phyloP scores from a whole-genome alignment of 305 asterid genomes.

The Fraxinus baroniana region DNA sequence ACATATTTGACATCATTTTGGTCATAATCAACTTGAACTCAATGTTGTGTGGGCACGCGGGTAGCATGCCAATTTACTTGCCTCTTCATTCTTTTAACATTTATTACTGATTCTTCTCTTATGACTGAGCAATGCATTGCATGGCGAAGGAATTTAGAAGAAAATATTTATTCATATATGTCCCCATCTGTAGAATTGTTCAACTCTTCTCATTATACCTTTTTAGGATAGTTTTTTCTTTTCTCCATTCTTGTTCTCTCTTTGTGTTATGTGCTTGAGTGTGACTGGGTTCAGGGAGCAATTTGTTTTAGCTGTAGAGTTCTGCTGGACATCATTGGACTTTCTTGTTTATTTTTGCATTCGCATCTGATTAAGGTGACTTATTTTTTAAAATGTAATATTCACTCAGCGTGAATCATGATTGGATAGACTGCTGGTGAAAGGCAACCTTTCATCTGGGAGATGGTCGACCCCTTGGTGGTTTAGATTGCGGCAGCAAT shows the following conservation, averaged over 20 bases:
- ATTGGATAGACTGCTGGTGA: background rate
- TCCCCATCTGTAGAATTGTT: background rate
- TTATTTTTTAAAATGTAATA: background rate
- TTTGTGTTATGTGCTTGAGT: background rate
- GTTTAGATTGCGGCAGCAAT: background rate
- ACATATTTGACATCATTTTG: background rate
- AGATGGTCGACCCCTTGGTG: background rate
- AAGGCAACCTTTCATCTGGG: background rate
- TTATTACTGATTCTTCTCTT: background rate
- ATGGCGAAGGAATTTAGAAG: background rate
- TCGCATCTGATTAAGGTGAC: background rate
- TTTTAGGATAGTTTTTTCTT: background rate
- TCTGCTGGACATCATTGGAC: background rate
- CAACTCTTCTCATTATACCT: background rate
- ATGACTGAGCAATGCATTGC: background rate
- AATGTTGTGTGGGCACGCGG: background rate
- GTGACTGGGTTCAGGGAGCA: background rate
- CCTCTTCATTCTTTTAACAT: background rate
- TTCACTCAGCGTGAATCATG: background rate
- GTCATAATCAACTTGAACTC: conserved; percentile 6
- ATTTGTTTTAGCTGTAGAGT: background rate
- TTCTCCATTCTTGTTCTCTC: background rate
- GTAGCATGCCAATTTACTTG: background rate
- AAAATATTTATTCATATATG: background rate
- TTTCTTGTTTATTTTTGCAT: background rate